Evolutionary conservation across 2,329 filamentous ascomycete genomes (phyloP), one percentile per base, ranked within the genome.

Genomic region (Ceratocystis colombiana): DNA sequence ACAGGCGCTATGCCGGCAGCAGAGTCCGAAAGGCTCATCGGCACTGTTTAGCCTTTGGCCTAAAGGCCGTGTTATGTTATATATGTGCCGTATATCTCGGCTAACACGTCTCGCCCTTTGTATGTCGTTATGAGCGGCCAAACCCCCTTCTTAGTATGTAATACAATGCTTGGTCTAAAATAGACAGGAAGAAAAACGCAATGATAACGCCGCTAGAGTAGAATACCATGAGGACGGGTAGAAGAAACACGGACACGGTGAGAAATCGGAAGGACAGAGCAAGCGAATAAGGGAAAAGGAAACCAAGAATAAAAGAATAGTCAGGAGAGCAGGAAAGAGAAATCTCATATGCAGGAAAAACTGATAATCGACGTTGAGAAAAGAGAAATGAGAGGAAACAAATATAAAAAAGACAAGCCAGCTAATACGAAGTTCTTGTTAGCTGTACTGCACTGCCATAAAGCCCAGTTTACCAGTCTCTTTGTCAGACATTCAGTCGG

Each of bases 101-200:
- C 37, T 15, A 41, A 41, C 37, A 41, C 37, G 37, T 41, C 37
- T 41, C 37, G 12, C 37, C 37, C 10, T 12, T 41, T 41, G 37
- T 41, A 41, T 41, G 12, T 22, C 63, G 57, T 48, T 22, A 55
- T 28, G n/a, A 17, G n/a, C 12, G 55, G 41, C 22, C 44, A 17
- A 45, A 10, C 28, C 17, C n/a, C 12, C 48, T 50, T 20, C 46
- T 65, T 30, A 44, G 53, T 20, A 65, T 41, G 30, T 41, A 25
- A 50, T 63, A 50, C 61, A 50, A 41, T 25, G 45, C 61, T 33
- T 63, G 61, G 61, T 63, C 61, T n/a, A 63, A 63, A 37, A 50
- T 44, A 33, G 22, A 63, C 30, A 50, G 25, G 6, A 50, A 22
- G 30, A 63, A 50, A 7, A 50, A 30, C 12, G 25, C 61, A 50